Base-by-base conservation (phyloP, 2,329 filamentous ascomycete genomes). In the Verruconis gallopava region DNA sequence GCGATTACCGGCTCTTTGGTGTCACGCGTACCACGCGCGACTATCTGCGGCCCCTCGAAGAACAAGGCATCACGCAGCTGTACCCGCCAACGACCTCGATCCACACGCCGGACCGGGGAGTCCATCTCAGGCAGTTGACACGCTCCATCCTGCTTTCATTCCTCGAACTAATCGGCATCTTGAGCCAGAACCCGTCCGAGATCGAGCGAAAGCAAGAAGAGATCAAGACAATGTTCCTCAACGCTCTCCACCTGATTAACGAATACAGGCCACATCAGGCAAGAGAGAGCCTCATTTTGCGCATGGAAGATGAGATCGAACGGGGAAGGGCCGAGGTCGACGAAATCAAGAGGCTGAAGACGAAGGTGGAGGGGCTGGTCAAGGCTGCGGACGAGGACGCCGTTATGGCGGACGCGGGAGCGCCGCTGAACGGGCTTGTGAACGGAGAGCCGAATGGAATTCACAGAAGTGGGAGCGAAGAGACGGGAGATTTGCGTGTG, bases 231-330 rank as follows among this genome's bases (percentile, higher is more conserved):
- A 65, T 96, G 20, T 80, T 93, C 48, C 79, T 89, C 59, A 96
- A 96, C 59, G 81, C 93, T 54, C 86, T 95, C 61, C 85, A 93
- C 54, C 72, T 94, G 42, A 77, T 96, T 49, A 98, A 98, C 59
- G 80, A 93, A 59, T 96, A 94, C 62, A 74, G 89, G 21, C 88
- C 88, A 6, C 88, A 95, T 57, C 89, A 96, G 63, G 86, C 88
- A 18, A 68, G 89, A 35, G 88, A 95, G 64, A 86, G 80, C 20
- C 67, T 93, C 44, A 93, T 94, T 21, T 64, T 80, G 50, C 74
- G 89, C 67, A 86, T 95, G 81, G 83, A 94, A 61, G 79, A 82
- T 50, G 81, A 89, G 53, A 64, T 94, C 21, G 77, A 84, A 50
- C 71, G 68, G 50, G 80, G 79, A 43, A 75, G 72, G 49, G 73